These are phyloP conservation scores for Teratosphaeria destructans DNA, from an alignment of 2,329 filamentous ascomycete species.

Conservation along the genomic window DNA sequence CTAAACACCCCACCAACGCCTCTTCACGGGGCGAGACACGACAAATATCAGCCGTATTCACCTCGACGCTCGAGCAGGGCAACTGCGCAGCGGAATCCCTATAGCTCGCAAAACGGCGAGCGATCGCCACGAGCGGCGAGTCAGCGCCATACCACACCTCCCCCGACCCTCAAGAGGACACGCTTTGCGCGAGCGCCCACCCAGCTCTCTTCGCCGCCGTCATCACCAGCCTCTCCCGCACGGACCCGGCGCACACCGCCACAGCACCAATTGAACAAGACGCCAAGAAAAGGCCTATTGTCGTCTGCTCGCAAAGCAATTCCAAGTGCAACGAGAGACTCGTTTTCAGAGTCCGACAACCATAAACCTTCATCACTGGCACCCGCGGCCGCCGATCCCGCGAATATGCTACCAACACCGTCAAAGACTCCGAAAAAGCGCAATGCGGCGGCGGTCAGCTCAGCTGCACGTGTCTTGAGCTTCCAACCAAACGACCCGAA, in stretches of 20 bases:
- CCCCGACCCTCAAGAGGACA: slow-evolving; percentile 25
- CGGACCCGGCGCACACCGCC: not conserved
- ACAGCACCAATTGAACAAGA: slow-evolving; percentile 6
- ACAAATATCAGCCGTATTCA: slow-evolving; percentile 63
- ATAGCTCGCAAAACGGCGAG: slow-evolving; percentile 27
- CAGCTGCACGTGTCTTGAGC: slow-evolving; percentile 41
- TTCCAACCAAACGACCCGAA: slow-evolving; percentile 49
- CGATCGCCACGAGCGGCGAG: slow-evolving; percentile 7
- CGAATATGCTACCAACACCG: slow-evolving; percentile 63
- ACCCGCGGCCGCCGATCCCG: slow-evolving; percentile 13
- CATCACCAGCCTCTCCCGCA: slow-evolving; percentile 28
- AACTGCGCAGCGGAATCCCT: slow-evolving; percentile 35
- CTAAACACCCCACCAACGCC: slow-evolving; percentile 60
- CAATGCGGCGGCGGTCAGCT: slow-evolving; percentile 31
- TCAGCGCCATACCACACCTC: slow-evolving; percentile 13
- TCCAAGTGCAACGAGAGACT: not conserved
- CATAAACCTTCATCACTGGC: slow-evolving; percentile 12
- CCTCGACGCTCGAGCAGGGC: slow-evolving; percentile 18
- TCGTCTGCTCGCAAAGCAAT: not conserved
- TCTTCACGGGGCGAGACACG: slow-evolving; percentile 51
- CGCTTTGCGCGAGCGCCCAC: slow-evolving; percentile 32
- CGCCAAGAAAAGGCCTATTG: slow-evolving; percentile 7
- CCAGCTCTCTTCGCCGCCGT: slow-evolving; percentile 34
- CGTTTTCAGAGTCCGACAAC: slow-evolving; percentile 9
- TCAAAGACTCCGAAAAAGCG: slow-evolving; percentile 56